These are phyloP conservation scores for Clonostachys sp. DNA, from an alignment of 2,329 filamentous ascomycete genomes.

Conservation along the genomic window DNA sequence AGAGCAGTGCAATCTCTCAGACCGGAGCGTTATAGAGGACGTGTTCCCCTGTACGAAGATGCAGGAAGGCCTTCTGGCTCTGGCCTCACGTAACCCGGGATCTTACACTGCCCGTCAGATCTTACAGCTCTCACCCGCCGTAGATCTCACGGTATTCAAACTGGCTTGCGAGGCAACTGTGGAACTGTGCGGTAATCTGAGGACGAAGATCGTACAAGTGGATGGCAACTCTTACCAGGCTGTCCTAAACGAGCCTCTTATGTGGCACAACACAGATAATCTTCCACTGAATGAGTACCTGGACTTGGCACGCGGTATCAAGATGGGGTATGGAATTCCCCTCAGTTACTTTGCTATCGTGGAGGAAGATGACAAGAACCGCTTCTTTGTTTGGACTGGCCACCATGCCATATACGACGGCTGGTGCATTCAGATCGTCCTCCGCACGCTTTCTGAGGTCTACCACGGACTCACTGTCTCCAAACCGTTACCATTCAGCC, in stretches of 20 bases:
- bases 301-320: not conserved
- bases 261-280: not conserved
- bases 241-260: not conserved
- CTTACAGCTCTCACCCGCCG: conserved; percentile 7
- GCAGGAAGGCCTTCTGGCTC: conserved; percentile 27
- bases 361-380: not conserved
- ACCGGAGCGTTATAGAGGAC: conserved; percentile 13
- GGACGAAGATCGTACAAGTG: conserved; percentile 4
- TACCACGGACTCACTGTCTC: not conserved
- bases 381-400: conserved; percentile 6
- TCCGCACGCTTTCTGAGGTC: not conserved
- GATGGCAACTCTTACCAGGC: conserved; percentile 1
- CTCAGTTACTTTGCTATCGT: not conserved
- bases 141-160: conserved; percentile 8
- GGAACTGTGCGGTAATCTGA: not conserved
- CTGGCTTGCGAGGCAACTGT: conserved; percentile 5
- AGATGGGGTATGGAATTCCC: not conserved
- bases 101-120: conserved; percentile 23
- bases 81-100: conserved; percentile 18
- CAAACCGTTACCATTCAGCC: not conserved
- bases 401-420: conserved; percentile 13
- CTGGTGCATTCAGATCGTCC: conserved; percentile 2
- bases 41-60: conserved; percentile 27
- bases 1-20: conserved; percentile 1
- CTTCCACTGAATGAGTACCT: not conserved